Evolutionary conservation across 306 rosid species (phyloP).

Genomic region (Cyamopsis tetragonoloba): DNA sequence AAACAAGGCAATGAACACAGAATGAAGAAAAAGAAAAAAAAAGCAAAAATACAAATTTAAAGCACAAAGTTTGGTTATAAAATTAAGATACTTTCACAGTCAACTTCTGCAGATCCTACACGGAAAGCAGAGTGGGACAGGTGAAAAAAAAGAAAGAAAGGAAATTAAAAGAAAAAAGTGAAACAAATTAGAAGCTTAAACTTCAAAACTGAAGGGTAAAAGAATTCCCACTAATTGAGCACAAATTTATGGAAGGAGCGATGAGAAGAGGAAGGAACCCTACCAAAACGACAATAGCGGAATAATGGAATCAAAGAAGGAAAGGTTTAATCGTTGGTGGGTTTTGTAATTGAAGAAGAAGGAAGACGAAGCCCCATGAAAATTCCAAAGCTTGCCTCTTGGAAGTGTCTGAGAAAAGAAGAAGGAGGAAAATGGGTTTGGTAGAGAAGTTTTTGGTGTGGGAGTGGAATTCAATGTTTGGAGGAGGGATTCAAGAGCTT

Average conservation of each 20-base stretch:
- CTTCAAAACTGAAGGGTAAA: background rate
- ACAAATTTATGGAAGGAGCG: background rate
- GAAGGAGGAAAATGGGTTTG: constrained; percentile 5
- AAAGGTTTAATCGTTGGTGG: constrained; percentile 37
- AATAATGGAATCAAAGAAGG: constrained; percentile 11
- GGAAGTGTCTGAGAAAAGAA: background rate
- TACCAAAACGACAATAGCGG: constrained; percentile 19
- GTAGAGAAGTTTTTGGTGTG: constrained; percentile 16
- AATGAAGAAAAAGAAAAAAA: background rate
- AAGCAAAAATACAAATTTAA: background rate
- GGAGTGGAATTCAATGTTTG: constrained; percentile 33
- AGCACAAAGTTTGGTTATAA: constrained; percentile 1
- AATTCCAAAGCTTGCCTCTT: constrained; percentile 30
- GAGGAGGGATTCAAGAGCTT: constrained; percentile 33
- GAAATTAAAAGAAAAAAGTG: background rate
- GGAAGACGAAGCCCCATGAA: constrained; percentile 34
- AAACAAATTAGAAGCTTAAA: constrained; percentile 11
- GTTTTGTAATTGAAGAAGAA: constrained; percentile 45
- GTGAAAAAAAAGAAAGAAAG: background rate
- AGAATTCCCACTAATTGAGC: background rate
- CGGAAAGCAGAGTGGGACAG: constrained; percentile 23
- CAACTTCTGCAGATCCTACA: constrained; percentile 32
- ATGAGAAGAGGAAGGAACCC: constrained; percentile 21
- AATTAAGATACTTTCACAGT: constrained; percentile 21
- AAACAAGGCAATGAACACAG: background rate